These are phyloP conservation scores for Nakazawaea laoshanensis DNA, from an alignment of 805 yeast genomes.

Conservation along the genomic window DNA sequence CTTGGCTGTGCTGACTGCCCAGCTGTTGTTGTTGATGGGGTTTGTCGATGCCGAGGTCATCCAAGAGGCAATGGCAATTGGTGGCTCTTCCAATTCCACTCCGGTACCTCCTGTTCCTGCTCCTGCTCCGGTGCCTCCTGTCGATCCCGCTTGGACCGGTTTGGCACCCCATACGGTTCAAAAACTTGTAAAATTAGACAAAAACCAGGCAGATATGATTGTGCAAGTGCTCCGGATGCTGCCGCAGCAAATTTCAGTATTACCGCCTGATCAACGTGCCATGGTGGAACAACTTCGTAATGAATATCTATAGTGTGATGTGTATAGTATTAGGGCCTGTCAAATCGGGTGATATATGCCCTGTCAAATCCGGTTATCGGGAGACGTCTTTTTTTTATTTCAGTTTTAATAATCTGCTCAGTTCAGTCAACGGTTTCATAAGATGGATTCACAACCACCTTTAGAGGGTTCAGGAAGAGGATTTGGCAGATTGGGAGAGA, in stretches of 20 bases:
- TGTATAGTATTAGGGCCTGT: too few species aligned
- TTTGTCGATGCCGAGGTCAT: slow-evolving; percentile 62
- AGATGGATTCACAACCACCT: too few species aligned
- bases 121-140: background rate
- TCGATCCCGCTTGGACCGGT: slow-evolving; percentile 36
- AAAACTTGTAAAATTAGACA: slow-evolving; percentile 42
- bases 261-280: slow-evolving; percentile 42
- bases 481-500: too few species aligned
- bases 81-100: slow-evolving; percentile 11
- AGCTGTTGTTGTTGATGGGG: slow-evolving; percentile 71
- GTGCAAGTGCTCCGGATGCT: slow-evolving; percentile 45
- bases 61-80: slow-evolving; percentile 34
- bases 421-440: too few species aligned
- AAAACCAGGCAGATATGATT: slow-evolving; percentile 48
- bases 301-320: slow-evolving; percentile 33
- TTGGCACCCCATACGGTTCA: slow-evolving; percentile 39
- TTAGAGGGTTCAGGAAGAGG: too few species aligned
- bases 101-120: slow-evolving; percentile 13
- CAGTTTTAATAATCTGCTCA: too few species aligned
- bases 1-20: slow-evolving; percentile 61
- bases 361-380: background rate
- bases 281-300: slow-evolving; percentile 49
- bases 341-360: background rate
- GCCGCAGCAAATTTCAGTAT: slow-evolving; percentile 36
- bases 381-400: background rate